Evolutionary conservation across 2,329 filamentous ascomycete species (phyloP), one percentile per base, ranked within the genome.

Genomic region (Pyricularia sp.): DNA sequence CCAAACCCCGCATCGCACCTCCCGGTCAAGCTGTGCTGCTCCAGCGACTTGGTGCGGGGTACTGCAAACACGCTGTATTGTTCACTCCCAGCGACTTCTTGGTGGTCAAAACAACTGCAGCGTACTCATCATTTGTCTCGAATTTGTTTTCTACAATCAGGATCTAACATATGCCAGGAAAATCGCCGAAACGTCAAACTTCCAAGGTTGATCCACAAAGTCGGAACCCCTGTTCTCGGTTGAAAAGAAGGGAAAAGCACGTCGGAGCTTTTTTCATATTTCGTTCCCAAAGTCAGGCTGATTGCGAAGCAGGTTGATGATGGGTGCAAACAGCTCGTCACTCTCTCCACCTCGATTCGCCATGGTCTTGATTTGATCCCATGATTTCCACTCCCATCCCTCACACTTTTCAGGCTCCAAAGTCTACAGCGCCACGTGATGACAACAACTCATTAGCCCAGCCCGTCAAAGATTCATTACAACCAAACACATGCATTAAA

Each of bases 381-480:
- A 84, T 3, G 75, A 75, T 72, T 77, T 78, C 84, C 83, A 86
- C 9, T 73, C 70, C 85, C 85, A 87, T 0, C 76, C 77, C 9
- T 79, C 79, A 71, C 84, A 86, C 73, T 87, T 87, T 1, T 83
- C 73, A 0, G 81, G 81, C 69, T 87, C 85, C 65, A 80, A 72
- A 10, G 80, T 72, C 82, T 81, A 61, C 10, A 59, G 0, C n/a
- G 28, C 23, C 14, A 5, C 3, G n/a, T 3, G 25, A 61, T 28
- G 9, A 1, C 25, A 25, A 28, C 23, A 25, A 14, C 1, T 26
- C 12, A 25, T 25, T 58, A 58, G n/a, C 58, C 14, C n/a, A n/a
- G n/a, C 55, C 55, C 55, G 11, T 7, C 4, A 55, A 55, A n/a
- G n/a, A n/a, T n/a, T n/a, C n/a, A n/a, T n/a, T n/a, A n/a, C n/a